Evolutionary conservation across 1,284 basidiomycete species (phyloP).

Genomic region (Ceratobasidium sp.): DNA sequence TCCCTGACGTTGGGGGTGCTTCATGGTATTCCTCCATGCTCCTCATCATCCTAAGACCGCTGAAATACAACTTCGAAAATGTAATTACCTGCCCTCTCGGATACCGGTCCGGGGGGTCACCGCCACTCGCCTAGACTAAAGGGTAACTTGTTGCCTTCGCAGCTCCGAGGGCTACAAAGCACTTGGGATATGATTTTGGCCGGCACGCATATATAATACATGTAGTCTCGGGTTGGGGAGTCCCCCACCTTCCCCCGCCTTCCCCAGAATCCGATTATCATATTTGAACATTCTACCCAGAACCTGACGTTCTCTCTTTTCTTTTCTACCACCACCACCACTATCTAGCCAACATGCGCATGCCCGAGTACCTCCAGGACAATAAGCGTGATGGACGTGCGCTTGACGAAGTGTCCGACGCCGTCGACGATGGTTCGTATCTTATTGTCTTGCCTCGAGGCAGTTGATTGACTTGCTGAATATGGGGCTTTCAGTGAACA

Average conservation of each 20-base stretch:
- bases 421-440: constrained; percentile 70
- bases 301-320: constrained; percentile 6
- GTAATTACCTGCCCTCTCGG: constrained; percentile 21
- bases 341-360: constrained; percentile 28
- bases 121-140: constrained; percentile 8
- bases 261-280: constrained; percentile 20
- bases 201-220: constrained; percentile 25
- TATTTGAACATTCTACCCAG: constrained; percentile 3
- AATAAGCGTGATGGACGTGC: constrained; percentile 48
- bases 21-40: neutral
- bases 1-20: constrained; percentile 21
- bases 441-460: neutral
- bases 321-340: constrained; percentile 6
- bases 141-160: constrained; percentile 14
- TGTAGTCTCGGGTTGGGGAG: neutral
- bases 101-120: constrained; percentile 28
- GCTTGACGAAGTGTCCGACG: constrained; percentile 75
- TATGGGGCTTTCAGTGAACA: constrained; percentile 45
- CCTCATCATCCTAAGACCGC: constrained; percentile 28
- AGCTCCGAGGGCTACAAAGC: constrained; percentile 1
- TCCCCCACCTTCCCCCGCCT: constrained; percentile 26
- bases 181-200: neutral
- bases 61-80: constrained; percentile 38
- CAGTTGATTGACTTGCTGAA: neutral
- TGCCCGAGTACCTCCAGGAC: constrained; percentile 31